Base-by-base conservation (phyloP, 2,329 filamentous ascomycete species). In the Xylaria sp. region DNA sequence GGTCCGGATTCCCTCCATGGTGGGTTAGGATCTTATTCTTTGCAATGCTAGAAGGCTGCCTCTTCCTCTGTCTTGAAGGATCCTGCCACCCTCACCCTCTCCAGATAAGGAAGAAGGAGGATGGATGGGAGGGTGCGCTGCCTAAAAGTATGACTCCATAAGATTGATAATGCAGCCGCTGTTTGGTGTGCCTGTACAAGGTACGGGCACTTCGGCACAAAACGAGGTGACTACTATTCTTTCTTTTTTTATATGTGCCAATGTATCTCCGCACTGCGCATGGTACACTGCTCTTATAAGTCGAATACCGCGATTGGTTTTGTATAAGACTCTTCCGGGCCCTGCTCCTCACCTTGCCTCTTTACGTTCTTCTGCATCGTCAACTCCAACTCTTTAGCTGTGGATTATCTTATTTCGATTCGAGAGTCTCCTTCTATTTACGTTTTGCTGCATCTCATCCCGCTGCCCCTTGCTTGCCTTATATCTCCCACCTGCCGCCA, bases 101-200 rank as follows among this genome's bases (percentile, higher is more conserved):
- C 58, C 44, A 47, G 7, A 11, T 10, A 51, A 23, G 6, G 11
- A 51, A 11, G 16, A 8, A 51, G 49, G 23, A 30, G 48, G 10
- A 11, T 3, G 18, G 48, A 50, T 42, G 23, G 18, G 48, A 34
- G 23, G 65, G 64, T 59, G 54, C 62, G 64, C 60, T 69, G 68
- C 68, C 68, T 69, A 64, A 59, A 66, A 59, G 62, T 62, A 69
- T 66, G 65, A 69, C 67, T 68, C 64, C 50, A 63, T 68, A 57
- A 46, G 44, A 61, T 59, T 52, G 44, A 61, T 59, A 64, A 69
- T 66, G 65, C 66, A 69, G 57, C 67, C 67, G 59, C 59, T 60
- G 54, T 48, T 61, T 30, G 44, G 52, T 49, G 53, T 61, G 55
- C 58, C 51, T 48, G 63, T 63, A 60, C 63, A 59, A 59, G 55